Base-by-base conservation (phyloP, 306 rosid species). In the Vigna unguiculata region DNA sequence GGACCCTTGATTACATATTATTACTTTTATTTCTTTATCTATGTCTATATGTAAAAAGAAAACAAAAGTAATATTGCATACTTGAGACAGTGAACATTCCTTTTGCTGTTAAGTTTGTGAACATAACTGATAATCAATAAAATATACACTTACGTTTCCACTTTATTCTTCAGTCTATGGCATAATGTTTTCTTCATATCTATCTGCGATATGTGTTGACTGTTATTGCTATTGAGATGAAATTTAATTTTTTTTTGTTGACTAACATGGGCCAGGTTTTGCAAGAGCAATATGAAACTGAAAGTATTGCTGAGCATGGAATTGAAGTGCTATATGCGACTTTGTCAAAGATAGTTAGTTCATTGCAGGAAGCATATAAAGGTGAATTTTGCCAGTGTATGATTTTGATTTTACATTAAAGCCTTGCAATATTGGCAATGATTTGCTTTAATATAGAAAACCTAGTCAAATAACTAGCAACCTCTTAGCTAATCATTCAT, bases 341-440 rank as follows among this genome's bases (percentile, higher is more conserved):
- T 55, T 46, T 92, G 87, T 79, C 88, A 49, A 92, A 87, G 87
- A 85, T 92, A 34, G 85, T 88, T 81, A 77, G 79, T 43, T 83
- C 88, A 60, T 78, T 92, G 75, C 90, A 87, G 84, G 88, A 88
- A 78, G 88, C 93, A 69, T 89, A 96, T 82, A 78, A 83, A 87
- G 93, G 96, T 91, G 24, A 66, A 61, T 61, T 52, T 77, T 68
- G 48, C 49, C 72, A 22, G 65, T 77, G 13, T 49, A 15, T 77
- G 63, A 22, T 74, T 34, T 34, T 34, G 1, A 34, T 34, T 52
- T 70, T 53, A 51, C 25, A 53, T 43, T 40, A n/a, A 49, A 69
- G 58, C 82, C 12, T 70, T 70, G 11, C 46, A 67, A 40, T 30
- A 40, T 75, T 43, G 32, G 48, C 30, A n/a, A 59, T 66, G 67